Base-by-base conservation (phyloP, 441 rosid genomes). In the Adansonia rubrostipa region DNA sequence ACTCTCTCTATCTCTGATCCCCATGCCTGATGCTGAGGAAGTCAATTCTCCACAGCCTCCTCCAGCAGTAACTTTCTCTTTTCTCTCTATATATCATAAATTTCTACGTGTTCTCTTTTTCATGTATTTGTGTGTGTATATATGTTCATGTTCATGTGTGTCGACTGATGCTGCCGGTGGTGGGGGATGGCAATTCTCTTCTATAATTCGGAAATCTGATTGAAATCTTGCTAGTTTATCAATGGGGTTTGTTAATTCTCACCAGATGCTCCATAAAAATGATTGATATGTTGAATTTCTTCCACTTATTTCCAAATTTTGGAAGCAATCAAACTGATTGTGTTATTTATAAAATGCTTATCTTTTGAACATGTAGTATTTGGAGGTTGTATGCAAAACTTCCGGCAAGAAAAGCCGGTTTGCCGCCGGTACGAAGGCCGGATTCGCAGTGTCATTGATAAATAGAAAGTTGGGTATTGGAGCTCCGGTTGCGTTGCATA, bases 381-480 rank as follows among this genome's bases (percentile, higher is more conserved):
- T 94, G 83, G 96, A 90, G 86, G 95, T 93, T 6, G 51, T 15
- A 14, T 93, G 95, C 88, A 85, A 80, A 60, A 64, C 56, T 53
- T 84, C 89, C 54, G 91, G 87, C 9, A 90, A 88, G 75, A 79
- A 74, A 1, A 83, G 79, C 83, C 86, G 96, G 54, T 94, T 92
- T 79, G 91, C 97, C 0, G 79, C 83, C 0, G 98, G 95, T 11
- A 90, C 96, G 5, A 91, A 88, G 80, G 90, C 97, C 2, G 91
- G 92, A 7, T 93, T 93, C 78, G 98, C 97, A 5, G 94, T 93
- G 19, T 87, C 91, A 51, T 80, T 92, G 83, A 89, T 95, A 58
- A 95, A 93, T 81, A 82, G 80, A 79, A 95, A 91, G 81, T 79
- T 90, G 74, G 92, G 80, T 73, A 14, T 22, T 15, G 87, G 85